These are phyloP conservation scores for Leccinum angustisporum DNA, from an alignment of 1,284 basidiomycete genomes.

Conservation along the genomic window DNA sequence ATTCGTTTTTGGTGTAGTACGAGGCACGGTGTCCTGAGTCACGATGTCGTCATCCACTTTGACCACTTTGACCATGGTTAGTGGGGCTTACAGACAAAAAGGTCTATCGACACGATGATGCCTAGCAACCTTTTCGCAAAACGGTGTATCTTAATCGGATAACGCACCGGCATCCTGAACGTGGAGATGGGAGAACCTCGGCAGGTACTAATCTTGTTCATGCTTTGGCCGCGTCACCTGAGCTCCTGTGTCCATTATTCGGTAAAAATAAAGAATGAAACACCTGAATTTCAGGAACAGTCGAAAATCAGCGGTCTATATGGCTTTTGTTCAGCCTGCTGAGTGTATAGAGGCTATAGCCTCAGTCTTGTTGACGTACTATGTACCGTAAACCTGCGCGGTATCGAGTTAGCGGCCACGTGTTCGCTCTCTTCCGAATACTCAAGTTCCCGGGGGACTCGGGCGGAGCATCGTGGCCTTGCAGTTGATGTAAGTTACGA, in stretches of 20 bases:
- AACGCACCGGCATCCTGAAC: neutral
- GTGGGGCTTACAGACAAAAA: neutral
- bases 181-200: neutral
- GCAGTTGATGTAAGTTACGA: neutral
- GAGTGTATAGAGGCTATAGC: neutral
- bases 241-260: neutral
- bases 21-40: neutral
- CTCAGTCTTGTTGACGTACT: neutral
- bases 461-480: neutral
- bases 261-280: neutral
- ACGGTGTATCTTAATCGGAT: neutral
- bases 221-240: neutral
- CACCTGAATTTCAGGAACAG: neutral
- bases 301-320: neutral
- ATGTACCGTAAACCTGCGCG: neutral
- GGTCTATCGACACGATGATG: neutral
- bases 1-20: conserved; percentile 1
- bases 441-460: neutral
- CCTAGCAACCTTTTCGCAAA: neutral
- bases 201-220: neutral
- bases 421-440: neutral
- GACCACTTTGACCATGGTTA: neutral
- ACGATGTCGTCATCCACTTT: neutral
- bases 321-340: neutral
- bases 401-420: neutral